A percentile compares a stretch with the other conserved stretches of the same genome.
Evolutionary conservation across 2,329 filamentous ascomycete species (phyloP).

Genomic region (Aspergillus udagawae): DNA sequence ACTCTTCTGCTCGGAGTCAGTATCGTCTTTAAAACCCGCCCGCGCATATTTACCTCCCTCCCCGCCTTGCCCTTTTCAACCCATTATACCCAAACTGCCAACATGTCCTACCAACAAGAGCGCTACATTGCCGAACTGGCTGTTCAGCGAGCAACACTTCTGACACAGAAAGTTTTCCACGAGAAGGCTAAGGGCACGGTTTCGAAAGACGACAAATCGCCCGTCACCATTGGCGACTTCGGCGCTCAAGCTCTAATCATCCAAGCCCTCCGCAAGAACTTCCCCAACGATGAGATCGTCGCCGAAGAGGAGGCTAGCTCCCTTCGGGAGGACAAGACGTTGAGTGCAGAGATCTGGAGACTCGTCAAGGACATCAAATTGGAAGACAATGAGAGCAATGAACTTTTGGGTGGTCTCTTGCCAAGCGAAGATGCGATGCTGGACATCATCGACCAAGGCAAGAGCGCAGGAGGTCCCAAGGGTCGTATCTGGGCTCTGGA

Average conservation of each 20-base stretch:
- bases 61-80: constrained; percentile 21
- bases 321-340: constrained; percentile 65
- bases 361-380: constrained; percentile 71
- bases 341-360: constrained; percentile 77
- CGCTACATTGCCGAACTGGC: constrained; percentile 80
- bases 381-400: constrained; percentile 60
- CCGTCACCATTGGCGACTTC: constrained; percentile 96
- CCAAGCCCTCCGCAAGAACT: constrained; percentile 79
- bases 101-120: constrained; percentile 66
- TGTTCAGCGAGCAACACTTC: constrained; percentile 74
- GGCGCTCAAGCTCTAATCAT: constrained; percentile 97
- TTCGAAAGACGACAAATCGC: constrained; percentile 91
- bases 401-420: constrained; percentile 66
- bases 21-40: constrained; percentile 35
- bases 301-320: constrained; percentile 89
- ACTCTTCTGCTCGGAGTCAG: constrained; percentile 42
- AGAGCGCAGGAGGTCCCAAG: constrained; percentile 37
- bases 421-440: constrained; percentile 60
- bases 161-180: constrained; percentile 75
- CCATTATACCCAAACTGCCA: constrained; percentile 22
- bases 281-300: constrained; percentile 86
- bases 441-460: constrained; percentile 54
- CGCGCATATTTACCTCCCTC: constrained; percentile 39
- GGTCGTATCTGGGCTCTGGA: constrained; percentile 88
- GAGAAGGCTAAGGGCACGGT: constrained; percentile 92